These are phyloP conservation scores for Cercospora berteroae DNA, from an alignment of 2,329 filamentous ascomycete genomes.

Conservation along the genomic window DNA sequence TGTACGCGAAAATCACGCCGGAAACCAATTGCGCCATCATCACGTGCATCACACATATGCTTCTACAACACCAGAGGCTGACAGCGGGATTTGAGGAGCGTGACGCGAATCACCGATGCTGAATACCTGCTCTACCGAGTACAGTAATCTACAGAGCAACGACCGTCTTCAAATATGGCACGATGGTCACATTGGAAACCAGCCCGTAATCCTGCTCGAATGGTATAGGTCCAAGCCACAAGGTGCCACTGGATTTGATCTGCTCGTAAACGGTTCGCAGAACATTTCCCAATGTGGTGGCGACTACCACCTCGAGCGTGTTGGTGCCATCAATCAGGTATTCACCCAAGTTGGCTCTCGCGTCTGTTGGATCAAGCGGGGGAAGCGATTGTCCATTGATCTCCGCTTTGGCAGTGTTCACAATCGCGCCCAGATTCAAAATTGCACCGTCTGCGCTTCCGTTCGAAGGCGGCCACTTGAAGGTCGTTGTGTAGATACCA, in stretches of 20 bases:
- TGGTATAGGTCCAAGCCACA: constrained; percentile 17
- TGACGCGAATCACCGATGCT: not conserved
- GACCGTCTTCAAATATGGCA: constrained; percentile 14
- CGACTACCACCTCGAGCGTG: constrained; percentile 33
- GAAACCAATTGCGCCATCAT: not conserved
- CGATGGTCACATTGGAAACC: constrained; percentile 16
- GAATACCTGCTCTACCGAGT: not conserved
- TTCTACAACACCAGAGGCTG: not conserved
- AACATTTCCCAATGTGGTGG: constrained; percentile 37
- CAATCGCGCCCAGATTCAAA: constrained; percentile 33
- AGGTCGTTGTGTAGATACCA: constrained; percentile 39
- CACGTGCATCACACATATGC: not conserved
- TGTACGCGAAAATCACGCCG: not conserved
- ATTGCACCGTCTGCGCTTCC: constrained; percentile 27
- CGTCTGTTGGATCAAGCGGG: constrained; percentile 35
- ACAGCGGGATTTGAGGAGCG: not conserved
- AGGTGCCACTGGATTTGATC: constrained; percentile 17
- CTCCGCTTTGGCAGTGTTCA: constrained; percentile 34
- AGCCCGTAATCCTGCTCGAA: constrained; percentile 20
- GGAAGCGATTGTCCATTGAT: constrained; percentile 35
- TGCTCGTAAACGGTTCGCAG: constrained; percentile 14
- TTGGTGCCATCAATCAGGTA: constrained; percentile 33
- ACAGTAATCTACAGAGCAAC: constrained; percentile 5
- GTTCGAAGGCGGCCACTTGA: constrained; percentile 29
- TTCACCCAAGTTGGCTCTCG: constrained; percentile 28